A percentile compares a stretch with the other conserved stretches of the same genome.
phyloP scores from a whole-genome alignment of 805 yeast species.

The Suhomyces kilbournensis region DNA sequence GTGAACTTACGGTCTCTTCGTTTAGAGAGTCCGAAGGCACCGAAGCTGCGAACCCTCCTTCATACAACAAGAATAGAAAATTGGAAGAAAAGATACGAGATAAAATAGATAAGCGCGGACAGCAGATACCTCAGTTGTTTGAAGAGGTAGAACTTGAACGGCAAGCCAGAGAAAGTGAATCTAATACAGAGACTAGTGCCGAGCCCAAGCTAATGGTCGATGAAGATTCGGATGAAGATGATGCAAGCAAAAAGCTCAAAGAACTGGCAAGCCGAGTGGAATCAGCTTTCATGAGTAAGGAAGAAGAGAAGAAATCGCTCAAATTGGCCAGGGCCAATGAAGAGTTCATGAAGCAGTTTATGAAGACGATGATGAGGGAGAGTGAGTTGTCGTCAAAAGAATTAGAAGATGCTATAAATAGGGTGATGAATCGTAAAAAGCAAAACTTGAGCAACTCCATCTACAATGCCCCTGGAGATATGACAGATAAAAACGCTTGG shows the following conservation, averaged over 20 bases:
- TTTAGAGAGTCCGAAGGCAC: slow-evolving; percentile 56
- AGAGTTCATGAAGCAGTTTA: slow-evolving; percentile 15
- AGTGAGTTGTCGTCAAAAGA: slow-evolving; percentile 29
- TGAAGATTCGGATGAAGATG: neutral
- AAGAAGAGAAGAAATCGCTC: neutral
- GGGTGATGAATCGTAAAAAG: slow-evolving; percentile 22
- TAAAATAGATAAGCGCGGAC: slow-evolving; percentile 5
- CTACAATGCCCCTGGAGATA: slow-evolving; percentile 15
- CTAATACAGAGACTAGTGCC: neutral
- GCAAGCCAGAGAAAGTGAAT: neutral
- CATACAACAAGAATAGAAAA: slow-evolving; percentile 61
- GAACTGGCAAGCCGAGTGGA: neutral
- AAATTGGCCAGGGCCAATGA: neutral
- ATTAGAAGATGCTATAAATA: slow-evolving; percentile 17
- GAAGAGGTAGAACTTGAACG: neutral
- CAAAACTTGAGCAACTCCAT: slow-evolving; percentile 18
- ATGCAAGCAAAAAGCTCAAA: neutral
- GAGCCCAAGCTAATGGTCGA: neutral
- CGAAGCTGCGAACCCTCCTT: slow-evolving; percentile 73
- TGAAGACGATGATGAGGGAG: slow-evolving; percentile 29
- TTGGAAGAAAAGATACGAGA: slow-evolving; percentile 40
- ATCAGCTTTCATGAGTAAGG: neutral
- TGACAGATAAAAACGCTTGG: slow-evolving; percentile 15
- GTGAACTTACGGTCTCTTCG: slow-evolving; percentile 64
- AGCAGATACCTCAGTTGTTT: neutral